Conservation (phyloP, 441 rosid genomes). For the Pelargonium myrrhifolium region DNA sequence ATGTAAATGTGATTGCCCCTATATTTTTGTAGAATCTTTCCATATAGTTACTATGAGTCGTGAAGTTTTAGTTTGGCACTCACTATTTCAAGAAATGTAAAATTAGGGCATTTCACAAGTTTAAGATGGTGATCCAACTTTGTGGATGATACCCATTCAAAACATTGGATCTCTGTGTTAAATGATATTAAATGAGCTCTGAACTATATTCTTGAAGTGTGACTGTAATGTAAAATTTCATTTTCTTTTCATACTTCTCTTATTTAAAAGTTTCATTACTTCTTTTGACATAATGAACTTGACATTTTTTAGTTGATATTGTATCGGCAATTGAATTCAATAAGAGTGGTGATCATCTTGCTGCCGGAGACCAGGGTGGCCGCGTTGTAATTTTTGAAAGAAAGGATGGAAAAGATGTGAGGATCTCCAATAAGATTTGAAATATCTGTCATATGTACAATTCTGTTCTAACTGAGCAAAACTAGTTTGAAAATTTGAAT, state of each 20-base stretch:
- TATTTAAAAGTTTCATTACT: neutral
- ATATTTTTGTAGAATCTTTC: neutral
- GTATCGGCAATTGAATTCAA: constrained; percentile 51
- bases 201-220: neutral
- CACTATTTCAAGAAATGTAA: neutral
- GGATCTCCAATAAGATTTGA: constrained; percentile 10
- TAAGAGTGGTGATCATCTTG: constrained; percentile 53
- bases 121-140: neutral
- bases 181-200: neutral
- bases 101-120: neutral
- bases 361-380: constrained; percentile 60
- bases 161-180: neutral
- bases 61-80: neutral
- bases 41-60: neutral
- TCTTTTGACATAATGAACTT: neutral
- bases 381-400: constrained; percentile 53
- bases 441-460: neutral
- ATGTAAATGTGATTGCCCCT: neutral
- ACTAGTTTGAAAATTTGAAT: neutral
- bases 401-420: constrained; percentile 33
- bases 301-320: constrained; percentile 32
- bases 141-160: neutral
- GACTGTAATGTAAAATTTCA: neutral
- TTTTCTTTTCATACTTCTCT: neutral
- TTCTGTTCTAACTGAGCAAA: neutral